Conservation (phyloP, 305 asterid genomes). For the Solanum aculeatissimum region DNA sequence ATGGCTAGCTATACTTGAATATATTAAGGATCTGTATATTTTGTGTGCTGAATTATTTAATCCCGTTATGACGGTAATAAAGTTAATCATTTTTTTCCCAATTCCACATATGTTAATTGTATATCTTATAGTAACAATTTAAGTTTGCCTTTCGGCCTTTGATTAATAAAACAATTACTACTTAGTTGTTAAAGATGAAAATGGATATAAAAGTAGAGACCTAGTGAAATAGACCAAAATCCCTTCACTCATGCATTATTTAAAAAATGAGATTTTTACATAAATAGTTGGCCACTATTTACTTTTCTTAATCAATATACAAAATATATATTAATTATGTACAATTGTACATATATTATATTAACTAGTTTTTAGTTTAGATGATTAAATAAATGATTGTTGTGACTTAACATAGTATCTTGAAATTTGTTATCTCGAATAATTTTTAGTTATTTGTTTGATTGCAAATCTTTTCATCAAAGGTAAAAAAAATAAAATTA, state of each 20-base stretch:
- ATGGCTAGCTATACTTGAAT: not conserved
- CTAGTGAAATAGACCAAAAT: not conserved
- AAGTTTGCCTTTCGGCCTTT: not conserved
- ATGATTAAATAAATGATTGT: not conserved
- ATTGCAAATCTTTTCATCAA: too few species aligned
- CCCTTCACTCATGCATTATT: not conserved
- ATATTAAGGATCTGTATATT: not conserved
- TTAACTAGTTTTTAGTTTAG: not conserved
- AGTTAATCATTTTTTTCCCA: not conserved
- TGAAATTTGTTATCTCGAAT: too few species aligned
- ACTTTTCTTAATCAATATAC: not conserved
- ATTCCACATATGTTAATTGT: not conserved
- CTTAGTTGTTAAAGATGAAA: not conserved
- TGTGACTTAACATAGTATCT: too few species aligned
- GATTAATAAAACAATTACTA: not conserved
- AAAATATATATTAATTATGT: not conserved
- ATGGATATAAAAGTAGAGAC: not conserved
- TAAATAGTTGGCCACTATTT: not conserved
- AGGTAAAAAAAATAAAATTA: too few species aligned
- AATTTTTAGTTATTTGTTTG: too few species aligned
- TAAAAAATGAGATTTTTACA: not conserved
- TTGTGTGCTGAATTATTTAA: not conserved
- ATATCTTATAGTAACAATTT: not conserved
- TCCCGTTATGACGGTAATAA: not conserved
- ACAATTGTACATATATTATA: not conserved